Conservation (phyloP, 179 eudicot genomes). For the Gypsophila paniculata region DNA sequence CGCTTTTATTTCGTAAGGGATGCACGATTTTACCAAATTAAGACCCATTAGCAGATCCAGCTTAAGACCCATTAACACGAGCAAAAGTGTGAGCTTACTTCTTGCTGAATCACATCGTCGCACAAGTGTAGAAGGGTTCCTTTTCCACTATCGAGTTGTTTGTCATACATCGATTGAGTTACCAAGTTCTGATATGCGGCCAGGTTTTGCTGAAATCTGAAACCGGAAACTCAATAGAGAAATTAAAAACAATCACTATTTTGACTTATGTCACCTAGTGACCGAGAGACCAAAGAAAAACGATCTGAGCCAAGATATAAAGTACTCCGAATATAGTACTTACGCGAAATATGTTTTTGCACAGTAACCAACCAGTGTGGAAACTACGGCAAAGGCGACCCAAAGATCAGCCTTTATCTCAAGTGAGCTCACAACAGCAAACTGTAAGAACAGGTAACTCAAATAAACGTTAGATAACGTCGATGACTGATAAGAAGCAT, state of each 20-base stretch:
- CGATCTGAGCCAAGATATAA: background rate
- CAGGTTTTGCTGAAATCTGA: conserved; percentile 44
- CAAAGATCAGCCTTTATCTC: conserved; percentile 67
- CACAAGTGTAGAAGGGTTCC: conserved; percentile 98
- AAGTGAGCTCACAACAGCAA: conserved; percentile 73
- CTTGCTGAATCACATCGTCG: conserved; percentile 98
- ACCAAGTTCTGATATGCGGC: conserved; percentile 54
- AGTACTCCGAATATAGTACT: too few relatives aligned
- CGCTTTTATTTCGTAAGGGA: too few relatives aligned
- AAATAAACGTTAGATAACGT: too few relatives aligned
- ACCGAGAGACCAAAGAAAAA: too few relatives aligned
- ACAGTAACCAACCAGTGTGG: conserved; percentile 74
- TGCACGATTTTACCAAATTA: too few relatives aligned
- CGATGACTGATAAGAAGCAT: too few relatives aligned
- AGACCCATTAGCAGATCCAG: too few relatives aligned
- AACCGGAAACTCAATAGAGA: too few relatives aligned
- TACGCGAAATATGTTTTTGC: conserved; percentile 98
- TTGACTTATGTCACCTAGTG: too few relatives aligned
- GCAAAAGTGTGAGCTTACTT: conserved; percentile 47
- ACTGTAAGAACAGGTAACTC: conserved; percentile 38
- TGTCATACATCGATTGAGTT: conserved; percentile 96
- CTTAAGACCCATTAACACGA: conserved; percentile 8
- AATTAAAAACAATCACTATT: too few relatives aligned
- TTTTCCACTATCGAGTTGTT: conserved; percentile 95
- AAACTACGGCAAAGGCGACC: conserved; percentile 73